These are phyloP conservation scores for Daedaleopsis sinensis DNA, from an alignment of 768 basidiomycete genomes.

Conservation along the genomic window DNA sequence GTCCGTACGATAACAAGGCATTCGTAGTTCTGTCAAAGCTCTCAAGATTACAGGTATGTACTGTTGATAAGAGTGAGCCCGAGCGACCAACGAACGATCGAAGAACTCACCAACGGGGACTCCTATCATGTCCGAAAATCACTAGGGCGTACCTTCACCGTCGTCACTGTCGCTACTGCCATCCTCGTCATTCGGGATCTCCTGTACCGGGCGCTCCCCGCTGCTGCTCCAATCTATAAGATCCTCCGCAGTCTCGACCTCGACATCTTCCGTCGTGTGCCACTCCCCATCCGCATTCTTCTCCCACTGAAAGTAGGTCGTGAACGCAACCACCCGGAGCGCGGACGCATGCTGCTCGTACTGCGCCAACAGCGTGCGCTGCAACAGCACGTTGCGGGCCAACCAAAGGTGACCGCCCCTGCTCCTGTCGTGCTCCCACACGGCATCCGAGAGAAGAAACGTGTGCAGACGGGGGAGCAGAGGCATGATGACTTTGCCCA, in stretches of 20 bases:
- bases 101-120: too few species aligned
- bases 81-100: too few species aligned
- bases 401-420: neutral
- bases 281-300: constrained; percentile 2
- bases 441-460: neutral
- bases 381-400: neutral
- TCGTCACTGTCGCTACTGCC: too few species aligned
- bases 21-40: too few species aligned
- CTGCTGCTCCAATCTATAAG: neutral
- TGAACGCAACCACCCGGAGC: constrained; percentile 2
- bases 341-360: neutral
- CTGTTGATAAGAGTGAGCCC: too few species aligned
- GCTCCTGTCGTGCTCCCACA: neutral
- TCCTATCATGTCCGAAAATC: too few species aligned
- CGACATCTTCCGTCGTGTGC: neutral
- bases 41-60: too few species aligned
- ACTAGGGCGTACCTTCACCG: too few species aligned
- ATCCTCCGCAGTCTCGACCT: neutral
- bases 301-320: constrained; percentile 11
- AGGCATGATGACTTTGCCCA: too few species aligned
- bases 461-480: constrained; percentile 2
- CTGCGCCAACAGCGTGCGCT: neutral
- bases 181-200: too few species aligned
- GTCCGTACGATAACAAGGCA: too few species aligned
- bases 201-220: too few species aligned